These are phyloP conservation scores for Grosmannia penicillata DNA, from an alignment of 2,329 filamentous ascomycete genomes.

Conservation along the genomic window DNA sequence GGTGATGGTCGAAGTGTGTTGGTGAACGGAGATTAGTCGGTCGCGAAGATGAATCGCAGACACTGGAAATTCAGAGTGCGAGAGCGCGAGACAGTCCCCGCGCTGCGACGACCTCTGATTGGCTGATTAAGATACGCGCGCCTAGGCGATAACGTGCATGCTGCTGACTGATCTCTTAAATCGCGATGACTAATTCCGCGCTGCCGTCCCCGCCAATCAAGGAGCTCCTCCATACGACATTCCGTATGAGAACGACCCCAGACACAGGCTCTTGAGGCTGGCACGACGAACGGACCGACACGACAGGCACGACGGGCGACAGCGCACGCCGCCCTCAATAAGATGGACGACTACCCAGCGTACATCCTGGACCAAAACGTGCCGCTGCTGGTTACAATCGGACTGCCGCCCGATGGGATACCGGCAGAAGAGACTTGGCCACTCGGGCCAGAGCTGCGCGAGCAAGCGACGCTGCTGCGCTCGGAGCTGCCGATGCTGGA, in stretches of 20 bases:
- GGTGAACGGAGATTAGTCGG: too few species aligned
- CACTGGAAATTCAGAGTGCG: too few species aligned
- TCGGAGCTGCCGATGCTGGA: conserved; percentile 58
- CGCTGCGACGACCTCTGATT: conserved; percentile 5
- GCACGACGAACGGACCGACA: not conserved
- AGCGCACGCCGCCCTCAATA: not conserved
- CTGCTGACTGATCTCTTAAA: too few species aligned
- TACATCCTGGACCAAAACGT: conserved; percentile 79
- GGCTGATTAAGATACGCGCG: not conserved
- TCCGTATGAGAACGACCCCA: too few species aligned
- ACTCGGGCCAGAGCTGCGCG: conserved; percentile 36
- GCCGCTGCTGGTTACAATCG: conserved; percentile 70
- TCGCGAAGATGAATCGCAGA: too few species aligned
- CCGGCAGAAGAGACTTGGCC: conserved; percentile 19
- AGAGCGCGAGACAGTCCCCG: not conserved
- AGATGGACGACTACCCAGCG: conserved; percentile 65
- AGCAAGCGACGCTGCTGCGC: conserved; percentile 45
- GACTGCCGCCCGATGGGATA: conserved; percentile 34
- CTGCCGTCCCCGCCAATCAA: conserved; percentile 3
- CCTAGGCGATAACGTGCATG: not conserved
- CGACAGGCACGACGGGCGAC: not conserved
- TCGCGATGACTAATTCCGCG: too few species aligned
- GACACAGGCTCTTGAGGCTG: not conserved
- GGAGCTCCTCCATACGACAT: too few species aligned
- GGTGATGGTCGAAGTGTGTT: too few species aligned